Conservation (phyloP, 1,284 basidiomycete genomes). For the Meripilus lineatus region DNA sequence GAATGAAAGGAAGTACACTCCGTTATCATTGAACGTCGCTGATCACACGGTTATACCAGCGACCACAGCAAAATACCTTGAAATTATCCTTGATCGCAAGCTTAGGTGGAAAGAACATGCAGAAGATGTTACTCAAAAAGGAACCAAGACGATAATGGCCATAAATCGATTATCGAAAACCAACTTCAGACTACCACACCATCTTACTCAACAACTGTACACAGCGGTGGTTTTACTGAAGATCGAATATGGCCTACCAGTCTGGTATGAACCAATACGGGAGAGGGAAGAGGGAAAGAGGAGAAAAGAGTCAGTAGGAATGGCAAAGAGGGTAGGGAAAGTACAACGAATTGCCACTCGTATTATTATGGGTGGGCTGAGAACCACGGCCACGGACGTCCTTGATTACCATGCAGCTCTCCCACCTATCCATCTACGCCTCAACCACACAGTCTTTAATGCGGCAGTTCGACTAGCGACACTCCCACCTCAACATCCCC, state of each 20-base stretch:
- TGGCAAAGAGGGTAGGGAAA: conserved; percentile 5
- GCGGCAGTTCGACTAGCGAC: conserved; percentile 27
- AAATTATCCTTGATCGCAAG: conserved; percentile 29
- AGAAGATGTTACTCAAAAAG: no score
- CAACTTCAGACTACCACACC: conserved; percentile 16
- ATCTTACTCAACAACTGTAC: conserved; percentile 21
- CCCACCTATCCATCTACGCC: conserved; percentile 16
- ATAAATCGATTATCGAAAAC: conserved; percentile 21
- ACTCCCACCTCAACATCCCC: conserved; percentile 29
- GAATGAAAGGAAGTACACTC: no score
- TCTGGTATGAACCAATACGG: conserved; percentile 26
- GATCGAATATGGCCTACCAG: conserved; percentile 30
- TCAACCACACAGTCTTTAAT: conserved; percentile 22
- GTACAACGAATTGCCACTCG: conserved; percentile 19
- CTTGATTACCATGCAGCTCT: conserved; percentile 20
- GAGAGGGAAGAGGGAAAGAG: background rate
- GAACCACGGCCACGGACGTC: conserved; percentile 18
- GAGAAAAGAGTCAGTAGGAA: conserved; percentile 11
- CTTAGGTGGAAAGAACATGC: conserved; percentile 32
- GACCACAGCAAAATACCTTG: conserved; percentile 26
- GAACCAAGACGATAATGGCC: conserved; percentile 16
- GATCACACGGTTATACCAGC: conserved; percentile 5
- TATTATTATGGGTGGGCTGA: conserved; percentile 19
- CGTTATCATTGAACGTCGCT: background rate
- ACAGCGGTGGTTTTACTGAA: conserved; percentile 26